phyloP scores from a whole-genome alignment of 2,329 filamentous ascomycete genomes.

The Colletotrichum viniferum region DNA sequence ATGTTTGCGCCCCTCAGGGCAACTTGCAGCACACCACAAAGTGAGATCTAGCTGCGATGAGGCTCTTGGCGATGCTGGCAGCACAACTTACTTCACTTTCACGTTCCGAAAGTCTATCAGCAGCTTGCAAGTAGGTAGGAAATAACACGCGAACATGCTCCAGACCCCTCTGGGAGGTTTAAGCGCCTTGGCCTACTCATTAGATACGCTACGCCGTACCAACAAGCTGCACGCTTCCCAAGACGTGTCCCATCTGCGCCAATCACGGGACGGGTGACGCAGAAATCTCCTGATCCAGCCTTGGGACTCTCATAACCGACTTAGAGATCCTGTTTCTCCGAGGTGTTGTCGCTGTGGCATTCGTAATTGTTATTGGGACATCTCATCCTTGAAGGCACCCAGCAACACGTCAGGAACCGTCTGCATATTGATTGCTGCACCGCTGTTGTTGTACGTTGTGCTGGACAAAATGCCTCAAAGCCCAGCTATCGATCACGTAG shows the following conservation, averaged over 20 bases:
- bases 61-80: constrained; percentile 3
- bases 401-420: background rate
- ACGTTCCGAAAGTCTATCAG: background rate
- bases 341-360: background rate
- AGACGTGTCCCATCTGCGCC: background rate
- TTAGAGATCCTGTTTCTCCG: background rate
- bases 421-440: background rate
- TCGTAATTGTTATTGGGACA: background rate
- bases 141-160: background rate
- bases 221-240: background rate
- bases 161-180: background rate
- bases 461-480: background rate
- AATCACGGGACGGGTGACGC: constrained; percentile 15
- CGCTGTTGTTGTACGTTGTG: background rate
- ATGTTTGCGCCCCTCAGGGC: background rate
- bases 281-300: constrained; percentile 7
- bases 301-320: background rate
- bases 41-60: background rate
- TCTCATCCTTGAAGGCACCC: background rate
- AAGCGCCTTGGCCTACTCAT: background rate
- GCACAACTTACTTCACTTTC: background rate
- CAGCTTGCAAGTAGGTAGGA: background rate
- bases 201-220: background rate
- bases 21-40: background rate
- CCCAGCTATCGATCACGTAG: background rate